Evolutionary conservation across 2,329 filamentous ascomycete genomes (phyloP).

Genomic region (Colletotrichum shisoi): DNA sequence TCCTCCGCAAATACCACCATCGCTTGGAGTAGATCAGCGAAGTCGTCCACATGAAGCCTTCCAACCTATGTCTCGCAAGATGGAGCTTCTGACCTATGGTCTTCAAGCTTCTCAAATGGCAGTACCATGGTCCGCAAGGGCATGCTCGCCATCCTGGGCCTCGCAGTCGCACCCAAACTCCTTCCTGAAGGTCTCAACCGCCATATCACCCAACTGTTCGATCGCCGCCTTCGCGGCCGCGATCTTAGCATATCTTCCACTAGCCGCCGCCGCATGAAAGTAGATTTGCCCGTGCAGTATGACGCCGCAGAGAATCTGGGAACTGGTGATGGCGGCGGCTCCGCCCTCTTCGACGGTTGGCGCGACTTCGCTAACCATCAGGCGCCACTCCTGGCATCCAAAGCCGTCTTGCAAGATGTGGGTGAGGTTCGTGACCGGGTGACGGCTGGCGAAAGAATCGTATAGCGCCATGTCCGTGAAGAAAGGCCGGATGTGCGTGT

Average conservation of each 20-base stretch:
- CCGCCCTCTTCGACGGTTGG: slow-evolving; percentile 51
- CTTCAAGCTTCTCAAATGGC: slow-evolving; percentile 9
- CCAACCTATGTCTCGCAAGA: background rate
- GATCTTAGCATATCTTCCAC: slow-evolving; percentile 76
- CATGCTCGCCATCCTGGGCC: slow-evolving; percentile 39
- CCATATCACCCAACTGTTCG: slow-evolving; percentile 54
- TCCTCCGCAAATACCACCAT: background rate
- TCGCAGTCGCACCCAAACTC: slow-evolving; percentile 71
- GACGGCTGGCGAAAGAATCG: slow-evolving; percentile 84
- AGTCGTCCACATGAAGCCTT: background rate
- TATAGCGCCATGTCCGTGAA: slow-evolving; percentile 89
- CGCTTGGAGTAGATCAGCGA: background rate
- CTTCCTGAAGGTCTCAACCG: slow-evolving; percentile 64
- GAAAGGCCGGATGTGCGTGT: slow-evolving; percentile 74
- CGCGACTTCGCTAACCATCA: slow-evolving; percentile 62
- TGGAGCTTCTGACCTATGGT: no score
- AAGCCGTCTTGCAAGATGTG: slow-evolving; percentile 70
- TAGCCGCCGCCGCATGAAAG: slow-evolving; percentile 68
- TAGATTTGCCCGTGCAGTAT: slow-evolving; percentile 77
- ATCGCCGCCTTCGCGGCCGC: slow-evolving; percentile 69
- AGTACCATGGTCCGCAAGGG: slow-evolving; percentile 10
- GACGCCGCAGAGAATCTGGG: slow-evolving; percentile 72
- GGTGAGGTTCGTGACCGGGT: slow-evolving; percentile 79
- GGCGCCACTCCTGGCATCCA: slow-evolving; percentile 67
- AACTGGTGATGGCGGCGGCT: slow-evolving; percentile 51